Evolutionary conservation across 2,329 filamentous ascomycete species (phyloP), one percentile per base, ranked within the genome.

Genomic region (Diplodia intermedia): DNA sequence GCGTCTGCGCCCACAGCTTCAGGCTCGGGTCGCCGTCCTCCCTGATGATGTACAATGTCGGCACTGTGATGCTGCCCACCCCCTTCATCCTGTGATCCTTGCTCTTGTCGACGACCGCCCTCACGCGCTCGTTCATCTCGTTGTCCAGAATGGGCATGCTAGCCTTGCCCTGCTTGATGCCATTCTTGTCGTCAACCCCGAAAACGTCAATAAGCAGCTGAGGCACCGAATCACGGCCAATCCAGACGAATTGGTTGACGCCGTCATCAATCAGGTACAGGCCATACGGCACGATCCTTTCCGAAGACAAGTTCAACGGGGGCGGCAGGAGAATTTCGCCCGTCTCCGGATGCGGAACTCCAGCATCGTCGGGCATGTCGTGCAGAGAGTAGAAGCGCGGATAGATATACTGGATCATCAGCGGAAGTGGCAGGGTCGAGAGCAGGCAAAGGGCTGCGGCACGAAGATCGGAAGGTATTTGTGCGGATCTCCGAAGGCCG

Each of bases 251-350:
- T 78, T 99, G 95, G 6, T 93, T 97, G 80, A 97, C 94, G 2
- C 94, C 94, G 75, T 99, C 95, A 74, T 99, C 95, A 74, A 99
- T 95, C 68, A 99, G 86, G 80, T 99, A 99, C 20, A 99, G 83
- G 33, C 95, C 95, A 76, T 96, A 97, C 0, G 93, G 88, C 3
- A 93, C 92, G 61, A 99, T 87, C 56, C 91, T 88, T 79, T 94
- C 93, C 1, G 94, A 97, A 3, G 93, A 93, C 68, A 98, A 86
- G 79, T 97, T 97, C 75, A 92, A 74, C 0, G 92, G 85, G 4
- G 92, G 92, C 29, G 95, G 95, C 66, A 99, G 88, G 61, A 92
- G 86, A 71, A 97, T 97, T 75, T 96, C 92, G 74, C 93, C 94
- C 2, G 92, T 97, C 76, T 91, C 88, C 38, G 90, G 87, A 73